Evolutionary conservation across 2,329 filamentous ascomycete genomes (phyloP).

Genomic region (Zymoseptoria tritici): DNA sequence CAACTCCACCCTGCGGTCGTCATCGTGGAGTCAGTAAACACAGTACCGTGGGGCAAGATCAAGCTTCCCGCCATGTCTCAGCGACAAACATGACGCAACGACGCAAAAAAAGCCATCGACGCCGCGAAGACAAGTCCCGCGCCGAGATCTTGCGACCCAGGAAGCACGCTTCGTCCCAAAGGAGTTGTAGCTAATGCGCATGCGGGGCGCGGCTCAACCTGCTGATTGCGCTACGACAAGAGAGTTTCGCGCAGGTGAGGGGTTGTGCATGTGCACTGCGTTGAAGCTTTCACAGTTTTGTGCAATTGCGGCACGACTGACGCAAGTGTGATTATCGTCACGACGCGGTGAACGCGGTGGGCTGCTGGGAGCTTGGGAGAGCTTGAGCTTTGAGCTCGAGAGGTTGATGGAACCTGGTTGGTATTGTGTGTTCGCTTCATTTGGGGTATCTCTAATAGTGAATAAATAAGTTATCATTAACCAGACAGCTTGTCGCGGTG

Average conservation of each 20-base stretch:
- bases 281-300: background rate
- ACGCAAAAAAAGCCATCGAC: background rate
- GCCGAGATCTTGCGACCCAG: too few relatives aligned
- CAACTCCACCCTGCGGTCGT: background rate
- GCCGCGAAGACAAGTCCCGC: background rate
- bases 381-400: background rate
- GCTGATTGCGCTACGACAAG: background rate
- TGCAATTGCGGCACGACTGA: background rate
- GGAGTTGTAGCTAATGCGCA: background rate
- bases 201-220: background rate
- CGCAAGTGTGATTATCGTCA: background rate
- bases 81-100: background rate
- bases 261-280: background rate
- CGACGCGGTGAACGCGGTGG: background rate
- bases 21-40: background rate
- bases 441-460: background rate
- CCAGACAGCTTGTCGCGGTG: background rate
- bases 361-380: background rate
- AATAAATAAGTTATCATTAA: background rate
- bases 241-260: background rate
- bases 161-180: background rate
- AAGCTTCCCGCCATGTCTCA: background rate
- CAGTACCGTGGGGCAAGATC: background rate
- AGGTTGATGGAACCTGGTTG: background rate
- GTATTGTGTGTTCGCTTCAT: background rate